These are phyloP conservation scores for Grosmannia clavigera DNA, from an alignment of 2,329 filamentous ascomycete genomes.

Conservation along the genomic window DNA sequence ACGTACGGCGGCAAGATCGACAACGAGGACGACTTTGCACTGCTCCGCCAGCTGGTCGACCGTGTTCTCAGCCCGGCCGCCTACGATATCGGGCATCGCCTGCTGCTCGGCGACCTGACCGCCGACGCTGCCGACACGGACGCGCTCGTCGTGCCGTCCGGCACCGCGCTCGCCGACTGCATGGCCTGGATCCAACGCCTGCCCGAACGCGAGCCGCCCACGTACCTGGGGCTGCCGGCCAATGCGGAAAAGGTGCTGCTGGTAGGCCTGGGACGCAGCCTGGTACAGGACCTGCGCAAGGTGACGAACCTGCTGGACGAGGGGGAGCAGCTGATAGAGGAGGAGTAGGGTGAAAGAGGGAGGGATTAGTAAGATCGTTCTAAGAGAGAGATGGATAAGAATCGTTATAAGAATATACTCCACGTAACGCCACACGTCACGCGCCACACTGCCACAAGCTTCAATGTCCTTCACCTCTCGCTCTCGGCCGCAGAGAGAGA, in stretches of 20 bases:
- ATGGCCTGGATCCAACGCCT: constrained; percentile 81
- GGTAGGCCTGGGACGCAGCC: constrained; percentile 72
- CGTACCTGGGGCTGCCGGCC: constrained; percentile 82
- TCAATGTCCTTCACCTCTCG: too few relatives aligned
- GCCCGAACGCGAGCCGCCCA: constrained; percentile 91
- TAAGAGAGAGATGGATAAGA: too few relatives aligned
- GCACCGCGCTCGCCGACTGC: constrained; percentile 77
- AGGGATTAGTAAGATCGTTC: not conserved
- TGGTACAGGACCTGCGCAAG: constrained; percentile 73
- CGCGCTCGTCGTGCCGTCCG: constrained; percentile 61
- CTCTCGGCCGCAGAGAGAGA: not conserved
- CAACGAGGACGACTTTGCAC: constrained; percentile 69
- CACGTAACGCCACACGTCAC: too few relatives aligned
- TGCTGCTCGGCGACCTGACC: constrained; percentile 51
- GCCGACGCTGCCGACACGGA: constrained; percentile 29
- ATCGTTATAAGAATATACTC: too few relatives aligned
- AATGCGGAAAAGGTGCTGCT: constrained; percentile 94
- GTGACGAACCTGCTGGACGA: constrained; percentile 86
- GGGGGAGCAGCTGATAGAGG: constrained; percentile 68
- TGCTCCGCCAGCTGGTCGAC: constrained; percentile 61
- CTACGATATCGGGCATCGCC: constrained; percentile 83
- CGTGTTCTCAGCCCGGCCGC: constrained; percentile 74
- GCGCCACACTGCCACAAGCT: too few relatives aligned
- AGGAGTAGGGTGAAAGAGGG: not conserved
- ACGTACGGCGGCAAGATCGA: constrained; percentile 98